phyloP scores from a whole-genome alignment of 2,329 filamentous ascomycete species.

The Colletotrichum lentis region DNA sequence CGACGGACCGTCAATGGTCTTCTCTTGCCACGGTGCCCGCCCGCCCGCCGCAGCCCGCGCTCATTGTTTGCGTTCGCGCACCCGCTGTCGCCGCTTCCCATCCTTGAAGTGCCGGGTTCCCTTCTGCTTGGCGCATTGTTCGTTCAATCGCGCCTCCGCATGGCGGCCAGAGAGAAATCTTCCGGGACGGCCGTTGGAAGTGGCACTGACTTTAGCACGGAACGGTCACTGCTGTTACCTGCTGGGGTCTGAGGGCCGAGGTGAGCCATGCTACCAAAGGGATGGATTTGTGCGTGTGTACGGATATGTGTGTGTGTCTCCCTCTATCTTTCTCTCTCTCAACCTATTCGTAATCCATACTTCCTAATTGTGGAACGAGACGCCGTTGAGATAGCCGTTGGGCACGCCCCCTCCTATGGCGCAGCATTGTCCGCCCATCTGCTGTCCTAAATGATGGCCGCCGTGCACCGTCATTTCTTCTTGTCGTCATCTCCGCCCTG shows the following conservation, averaged over 20 bases:
- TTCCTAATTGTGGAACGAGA: not conserved
- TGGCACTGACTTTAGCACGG: not conserved
- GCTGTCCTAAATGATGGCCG: conserved; percentile 6
- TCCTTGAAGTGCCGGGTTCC: not conserved
- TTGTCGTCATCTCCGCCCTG: conserved; percentile 20
- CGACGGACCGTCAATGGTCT: no score
- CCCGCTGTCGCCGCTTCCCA: not conserved
- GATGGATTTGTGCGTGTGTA: not conserved
- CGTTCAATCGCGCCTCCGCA: not conserved
- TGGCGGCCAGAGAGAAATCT: not conserved
- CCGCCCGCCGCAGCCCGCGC: not conserved
- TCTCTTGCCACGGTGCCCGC: not conserved
- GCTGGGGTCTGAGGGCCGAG: conserved; percentile 7
- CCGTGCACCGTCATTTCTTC: conserved; percentile 7
- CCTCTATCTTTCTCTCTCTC: not conserved
- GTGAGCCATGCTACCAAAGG: not conserved
- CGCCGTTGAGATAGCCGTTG: not conserved
- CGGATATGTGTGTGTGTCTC: no score
- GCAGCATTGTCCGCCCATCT: conserved; percentile 1
- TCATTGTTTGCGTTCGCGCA: not conserved
- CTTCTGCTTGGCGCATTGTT: conserved; percentile 1
- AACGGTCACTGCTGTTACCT: not conserved
- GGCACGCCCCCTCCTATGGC: no score
- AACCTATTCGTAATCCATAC: not conserved
- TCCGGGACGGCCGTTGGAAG: not conserved